Percentiles rank a stretch among this genome's conserved stretches.
Conservation (phyloP, 148 eudicot genomes). For the Diospyros kaki region DNA sequence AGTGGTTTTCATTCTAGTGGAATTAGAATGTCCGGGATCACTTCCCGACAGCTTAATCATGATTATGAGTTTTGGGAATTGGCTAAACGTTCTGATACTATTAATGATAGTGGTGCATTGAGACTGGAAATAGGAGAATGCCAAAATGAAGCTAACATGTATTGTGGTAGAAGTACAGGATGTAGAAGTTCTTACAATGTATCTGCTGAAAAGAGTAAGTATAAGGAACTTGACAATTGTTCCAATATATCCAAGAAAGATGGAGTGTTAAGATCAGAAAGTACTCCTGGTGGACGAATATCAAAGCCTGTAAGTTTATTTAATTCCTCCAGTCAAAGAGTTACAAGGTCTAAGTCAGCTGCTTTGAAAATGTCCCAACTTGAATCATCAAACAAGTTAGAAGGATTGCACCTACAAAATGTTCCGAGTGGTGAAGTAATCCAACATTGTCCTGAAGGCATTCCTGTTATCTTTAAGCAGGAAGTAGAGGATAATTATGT, state of each 20-base stretch:
- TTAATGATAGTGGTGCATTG: constrained; percentile 8
- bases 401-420: constrained; percentile 10
- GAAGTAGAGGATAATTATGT: constrained; percentile 13
- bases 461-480: constrained; percentile 9
- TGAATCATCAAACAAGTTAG: constrained; percentile 6
- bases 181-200: constrained; percentile 24
- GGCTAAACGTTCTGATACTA: constrained; percentile 16
- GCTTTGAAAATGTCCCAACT: constrained; percentile 12
- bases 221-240: constrained; percentile 11
- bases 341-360: constrained; percentile 17
- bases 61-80: constrained; percentile 12
- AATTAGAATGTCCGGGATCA: constrained; percentile 14
- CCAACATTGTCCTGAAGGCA: not conserved
- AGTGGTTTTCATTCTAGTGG: constrained; percentile 19
- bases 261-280: constrained; percentile 21
- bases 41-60: constrained; percentile 13
- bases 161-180: constrained; percentile 22
- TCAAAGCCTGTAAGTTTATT: constrained; percentile 8
- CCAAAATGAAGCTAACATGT: constrained; percentile 15
- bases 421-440: constrained; percentile 7
- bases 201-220: not conserved
- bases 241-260: constrained; percentile 17
- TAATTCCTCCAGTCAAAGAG: constrained; percentile 14
- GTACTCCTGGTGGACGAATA: constrained; percentile 9
- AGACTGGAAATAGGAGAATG: constrained; percentile 18